These are phyloP conservation scores for Boletus pseudopeckii DNA, from an alignment of 768 basidiomycete species.

Conservation along the genomic window DNA sequence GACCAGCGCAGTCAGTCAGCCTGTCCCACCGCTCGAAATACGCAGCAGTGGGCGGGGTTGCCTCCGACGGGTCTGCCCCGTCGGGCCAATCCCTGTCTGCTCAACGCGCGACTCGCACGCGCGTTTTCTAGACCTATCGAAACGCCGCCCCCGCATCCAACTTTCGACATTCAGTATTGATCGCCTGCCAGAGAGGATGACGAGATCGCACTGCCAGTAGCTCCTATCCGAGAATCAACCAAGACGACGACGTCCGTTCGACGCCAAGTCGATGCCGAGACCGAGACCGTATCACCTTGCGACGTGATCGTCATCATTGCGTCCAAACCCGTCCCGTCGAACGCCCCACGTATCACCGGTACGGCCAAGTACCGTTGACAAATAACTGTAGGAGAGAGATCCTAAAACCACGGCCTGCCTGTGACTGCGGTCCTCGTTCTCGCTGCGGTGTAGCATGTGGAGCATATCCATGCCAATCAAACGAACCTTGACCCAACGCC, in stretches of 20 bases:
- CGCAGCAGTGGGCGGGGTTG: neutral
- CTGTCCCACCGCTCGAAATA: neutral
- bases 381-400: neutral
- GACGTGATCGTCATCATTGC: slow-evolving; percentile 6
- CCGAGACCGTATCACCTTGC: slow-evolving; percentile 5
- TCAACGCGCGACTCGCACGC: too few species aligned
- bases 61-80: neutral
- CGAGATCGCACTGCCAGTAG: neutral
- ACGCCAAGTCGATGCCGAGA: neutral
- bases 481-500: neutral
- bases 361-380: neutral
- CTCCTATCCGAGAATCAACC: neutral
- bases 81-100: neutral
- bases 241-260: too few species aligned
- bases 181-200: neutral
- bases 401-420: neutral
- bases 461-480: neutral
- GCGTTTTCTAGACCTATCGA: neutral
- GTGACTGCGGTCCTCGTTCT: slow-evolving; percentile 15
- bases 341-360: slow-evolving; percentile 4
- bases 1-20: neutral
- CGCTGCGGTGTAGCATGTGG: neutral
- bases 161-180: neutral
- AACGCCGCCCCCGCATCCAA: neutral
- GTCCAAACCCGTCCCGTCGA: neutral